A percentile compares a stretch with the other conserved stretches of the same genome.
These are phyloP conservation scores for Tritrichomonas musculus DNA, from an alignment of 208 protist genomes.

Conservation along the genomic window DNA sequence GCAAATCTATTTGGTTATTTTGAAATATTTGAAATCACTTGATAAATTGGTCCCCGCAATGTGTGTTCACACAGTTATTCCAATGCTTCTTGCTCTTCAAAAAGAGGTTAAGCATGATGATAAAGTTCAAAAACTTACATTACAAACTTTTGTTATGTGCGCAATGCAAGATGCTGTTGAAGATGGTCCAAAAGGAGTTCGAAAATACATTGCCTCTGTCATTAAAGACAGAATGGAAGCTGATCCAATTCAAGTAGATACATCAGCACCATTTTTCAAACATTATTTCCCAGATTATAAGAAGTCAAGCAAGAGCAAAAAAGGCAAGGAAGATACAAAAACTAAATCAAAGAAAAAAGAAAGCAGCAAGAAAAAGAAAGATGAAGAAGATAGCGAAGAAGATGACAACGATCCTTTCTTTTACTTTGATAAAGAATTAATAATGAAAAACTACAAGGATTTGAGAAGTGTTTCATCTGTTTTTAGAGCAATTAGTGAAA, in stretches of 20 bases:
- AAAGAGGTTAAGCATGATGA: not conserved
- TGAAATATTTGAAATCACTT: not conserved
- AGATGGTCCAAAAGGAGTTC: not conserved
- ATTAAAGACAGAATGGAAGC: not conserved
- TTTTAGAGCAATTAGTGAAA: too few species aligned
- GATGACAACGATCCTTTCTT: too few species aligned
- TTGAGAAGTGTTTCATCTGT: too few species aligned
- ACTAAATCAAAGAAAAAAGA: too few species aligned
- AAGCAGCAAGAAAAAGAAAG: too few species aligned
- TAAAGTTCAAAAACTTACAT: not conserved
- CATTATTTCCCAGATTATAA: not conserved
- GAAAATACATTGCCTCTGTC: not conserved
- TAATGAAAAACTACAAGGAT: too few species aligned
- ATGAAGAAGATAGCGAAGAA: too few species aligned
- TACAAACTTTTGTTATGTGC: constrained; percentile 16
- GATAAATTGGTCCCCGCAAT: too few species aligned
- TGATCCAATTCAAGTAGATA: not conserved
- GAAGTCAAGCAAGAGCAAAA: too few species aligned
- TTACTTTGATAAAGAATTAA: too few species aligned
- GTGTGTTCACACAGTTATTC: not conserved
- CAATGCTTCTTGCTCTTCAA: not conserved
- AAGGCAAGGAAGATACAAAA: too few species aligned
- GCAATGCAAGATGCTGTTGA: not conserved
- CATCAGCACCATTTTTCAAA: not conserved
- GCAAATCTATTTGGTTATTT: not conserved